Percentiles rank a stretch among this genome's conserved stretches.
These are phyloP conservation scores for Arthroderma sp. DNA, from an alignment of 2,329 filamentous ascomycete genomes.

Conservation along the genomic window DNA sequence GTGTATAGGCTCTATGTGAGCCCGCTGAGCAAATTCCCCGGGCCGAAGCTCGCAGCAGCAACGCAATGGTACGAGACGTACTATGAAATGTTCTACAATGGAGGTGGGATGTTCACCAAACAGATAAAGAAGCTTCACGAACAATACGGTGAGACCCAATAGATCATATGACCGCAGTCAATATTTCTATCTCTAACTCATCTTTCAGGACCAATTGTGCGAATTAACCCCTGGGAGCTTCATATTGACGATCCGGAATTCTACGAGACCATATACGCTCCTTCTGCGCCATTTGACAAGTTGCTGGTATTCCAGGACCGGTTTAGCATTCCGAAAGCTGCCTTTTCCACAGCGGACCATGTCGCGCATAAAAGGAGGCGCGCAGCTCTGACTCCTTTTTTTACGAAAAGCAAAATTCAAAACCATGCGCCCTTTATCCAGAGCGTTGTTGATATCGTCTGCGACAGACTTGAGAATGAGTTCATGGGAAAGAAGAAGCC, in stretches of 20 bases:
- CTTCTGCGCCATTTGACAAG: conserved; percentile 9
- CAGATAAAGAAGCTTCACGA: conserved; percentile 13
- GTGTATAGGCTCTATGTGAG: conserved; percentile 20
- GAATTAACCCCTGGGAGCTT: conserved; percentile 14
- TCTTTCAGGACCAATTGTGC: conserved; percentile 8
- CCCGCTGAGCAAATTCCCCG: conserved; percentile 20
- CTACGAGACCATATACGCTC: conserved; percentile 12
- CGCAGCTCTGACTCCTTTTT: conserved; percentile 15
- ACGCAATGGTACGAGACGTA: conserved; percentile 8
- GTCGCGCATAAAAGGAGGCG: conserved; percentile 14
- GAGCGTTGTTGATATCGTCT: conserved; percentile 9
- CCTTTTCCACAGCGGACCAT: conserved; percentile 16
- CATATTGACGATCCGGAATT: conserved; percentile 12
- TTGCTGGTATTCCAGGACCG: conserved; percentile 11
- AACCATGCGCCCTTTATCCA: conserved; percentile 12
- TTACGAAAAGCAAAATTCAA: conserved; percentile 11
- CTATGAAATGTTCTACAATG: conserved; percentile 4
- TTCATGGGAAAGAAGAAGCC: background rate
- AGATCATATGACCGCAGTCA: too few species aligned
- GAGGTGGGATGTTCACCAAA: conserved; percentile 8
- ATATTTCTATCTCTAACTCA: too few species aligned
- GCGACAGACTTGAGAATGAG: background rate
- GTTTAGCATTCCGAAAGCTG: conserved; percentile 10
- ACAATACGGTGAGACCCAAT: conserved; percentile 12
- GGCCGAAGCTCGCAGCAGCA: conserved; percentile 16